phyloP scores from a whole-genome alignment of 495 filamentous ascomycete species.

The Bryoglossum gracile region DNA sequence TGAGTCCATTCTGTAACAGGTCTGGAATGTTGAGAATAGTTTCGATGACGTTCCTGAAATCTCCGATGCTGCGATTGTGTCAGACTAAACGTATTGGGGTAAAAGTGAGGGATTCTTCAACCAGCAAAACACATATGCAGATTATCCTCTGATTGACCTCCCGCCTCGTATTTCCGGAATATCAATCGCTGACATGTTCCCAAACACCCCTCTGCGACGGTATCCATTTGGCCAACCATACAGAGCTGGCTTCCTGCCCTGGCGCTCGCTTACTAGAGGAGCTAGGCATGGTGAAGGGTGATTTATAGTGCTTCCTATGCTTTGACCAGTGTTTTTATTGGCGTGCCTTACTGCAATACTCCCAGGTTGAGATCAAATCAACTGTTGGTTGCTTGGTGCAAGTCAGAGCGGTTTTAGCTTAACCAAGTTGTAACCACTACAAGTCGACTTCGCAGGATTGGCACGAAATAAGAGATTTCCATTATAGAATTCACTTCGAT shows the following conservation, averaged over 20 bases:
- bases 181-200: not conserved
- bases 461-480: no score
- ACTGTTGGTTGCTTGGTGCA: no score
- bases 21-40: not conserved
- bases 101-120: not conserved
- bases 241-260: not conserved
- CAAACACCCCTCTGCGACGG: not conserved
- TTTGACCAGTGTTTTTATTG: not conserved
- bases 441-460: no score
- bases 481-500: no score
- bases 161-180: not conserved
- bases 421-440: no score
- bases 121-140: not conserved
- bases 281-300: not conserved
- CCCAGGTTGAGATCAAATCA: no score
- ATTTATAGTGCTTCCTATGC: not conserved
- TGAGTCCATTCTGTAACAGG: not conserved
- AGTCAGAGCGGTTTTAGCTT: no score
- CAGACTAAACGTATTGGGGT: not conserved
- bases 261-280: not conserved
- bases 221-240: not conserved
- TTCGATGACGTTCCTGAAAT: not conserved
- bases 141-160: not conserved
- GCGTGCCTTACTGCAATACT: not conserved
- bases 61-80: not conserved